phyloP scores from a whole-genome alignment of 768 basidiomycete species.

The Mycena belliarum region DNA sequence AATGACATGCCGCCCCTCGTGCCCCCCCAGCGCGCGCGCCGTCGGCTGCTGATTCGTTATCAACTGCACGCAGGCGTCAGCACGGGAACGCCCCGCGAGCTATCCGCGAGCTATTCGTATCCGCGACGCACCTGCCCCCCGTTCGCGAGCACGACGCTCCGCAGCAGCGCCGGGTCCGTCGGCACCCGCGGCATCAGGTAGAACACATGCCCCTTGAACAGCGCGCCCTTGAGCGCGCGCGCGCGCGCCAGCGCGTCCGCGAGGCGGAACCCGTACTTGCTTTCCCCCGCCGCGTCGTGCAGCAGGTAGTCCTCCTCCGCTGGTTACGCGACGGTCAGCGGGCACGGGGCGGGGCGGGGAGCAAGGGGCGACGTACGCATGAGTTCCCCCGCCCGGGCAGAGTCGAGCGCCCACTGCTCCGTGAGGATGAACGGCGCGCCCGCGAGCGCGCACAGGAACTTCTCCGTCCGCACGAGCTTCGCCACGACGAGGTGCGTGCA shows the following conservation, averaged over 20 bases:
- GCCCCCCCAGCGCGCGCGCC: slow-evolving; percentile 49
- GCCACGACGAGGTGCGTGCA: slow-evolving; percentile 81
- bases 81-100: neutral
- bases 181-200: slow-evolving; percentile 68
- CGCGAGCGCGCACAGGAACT: slow-evolving; percentile 80
- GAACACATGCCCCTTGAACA: slow-evolving; percentile 68
- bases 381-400: slow-evolving; percentile 53
- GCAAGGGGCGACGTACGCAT: slow-evolving; percentile 52
- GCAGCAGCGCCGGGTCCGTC: slow-evolving; percentile 55
- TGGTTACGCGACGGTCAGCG: slow-evolving; percentile 35
- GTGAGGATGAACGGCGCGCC: slow-evolving; percentile 61
- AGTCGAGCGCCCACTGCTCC: slow-evolving; percentile 67
- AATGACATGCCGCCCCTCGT: slow-evolving; percentile 58
- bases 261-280: slow-evolving; percentile 66
- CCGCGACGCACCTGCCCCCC: slow-evolving; percentile 69
- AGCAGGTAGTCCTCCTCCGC: slow-evolving; percentile 66
- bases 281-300: slow-evolving; percentile 60
- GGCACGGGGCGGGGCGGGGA: no score
- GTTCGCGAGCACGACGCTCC: slow-evolving; percentile 65
- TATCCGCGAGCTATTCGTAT: neutral
- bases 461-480: slow-evolving; percentile 78
- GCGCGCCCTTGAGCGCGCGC: slow-evolving; percentile 46
- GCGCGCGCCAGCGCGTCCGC: slow-evolving; percentile 60
- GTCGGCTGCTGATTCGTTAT: slow-evolving; percentile 51
- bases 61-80: slow-evolving; percentile 25